Evolutionary conservation across 1,284 basidiomycete species (phyloP).

Genomic region (Austroboletus novae-zelandiae): DNA sequence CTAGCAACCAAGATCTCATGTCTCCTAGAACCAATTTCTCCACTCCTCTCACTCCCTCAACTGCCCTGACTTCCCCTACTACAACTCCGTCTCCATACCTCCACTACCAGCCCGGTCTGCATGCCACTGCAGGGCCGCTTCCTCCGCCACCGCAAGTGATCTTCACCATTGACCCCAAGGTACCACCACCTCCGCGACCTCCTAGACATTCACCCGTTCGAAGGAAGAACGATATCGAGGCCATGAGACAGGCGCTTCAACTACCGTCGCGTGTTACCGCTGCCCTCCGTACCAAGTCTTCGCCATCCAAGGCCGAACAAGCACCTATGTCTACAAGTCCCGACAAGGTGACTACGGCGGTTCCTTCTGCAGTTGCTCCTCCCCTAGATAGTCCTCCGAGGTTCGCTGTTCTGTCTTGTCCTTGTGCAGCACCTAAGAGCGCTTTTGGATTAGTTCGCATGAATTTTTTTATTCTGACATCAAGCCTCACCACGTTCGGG

Average conservation of each 20-base stretch:
- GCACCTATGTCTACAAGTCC: constrained; percentile 2
- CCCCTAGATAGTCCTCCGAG: constrained; percentile 17
- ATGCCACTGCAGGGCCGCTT: constrained; percentile 69
- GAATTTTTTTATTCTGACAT: constrained; percentile 18
- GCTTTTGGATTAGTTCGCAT: constrained; percentile 10
- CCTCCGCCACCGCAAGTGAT: constrained; percentile 62
- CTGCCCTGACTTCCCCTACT: constrained; percentile 26
- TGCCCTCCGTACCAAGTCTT: constrained; percentile 34
- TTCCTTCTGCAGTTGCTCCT: constrained; percentile 1
- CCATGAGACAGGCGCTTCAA: constrained; percentile 55
- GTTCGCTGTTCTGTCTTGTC: constrained; percentile 15
- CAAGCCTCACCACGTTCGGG: constrained; percentile 52
- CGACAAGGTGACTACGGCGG: not conserved
- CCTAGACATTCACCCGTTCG: constrained; percentile 57
- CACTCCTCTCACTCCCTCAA: constrained; percentile 27
- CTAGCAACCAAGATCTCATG: constrained; percentile 30
- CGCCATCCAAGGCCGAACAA: constrained; percentile 9
- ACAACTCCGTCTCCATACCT: constrained; percentile 43
- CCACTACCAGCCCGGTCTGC: constrained; percentile 63
- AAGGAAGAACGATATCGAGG: constrained; percentile 46
- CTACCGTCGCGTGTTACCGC: constrained; percentile 53
- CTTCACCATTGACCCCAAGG: constrained; percentile 43
- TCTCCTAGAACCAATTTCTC: constrained; percentile 27
- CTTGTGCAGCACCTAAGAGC: not conserved
- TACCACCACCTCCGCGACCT: constrained; percentile 61